Evolutionary conservation across 768 basidiomycete species (phyloP), one percentile per base, ranked within the genome.

Genomic region (Hygrophorus pudorinus): DNA sequence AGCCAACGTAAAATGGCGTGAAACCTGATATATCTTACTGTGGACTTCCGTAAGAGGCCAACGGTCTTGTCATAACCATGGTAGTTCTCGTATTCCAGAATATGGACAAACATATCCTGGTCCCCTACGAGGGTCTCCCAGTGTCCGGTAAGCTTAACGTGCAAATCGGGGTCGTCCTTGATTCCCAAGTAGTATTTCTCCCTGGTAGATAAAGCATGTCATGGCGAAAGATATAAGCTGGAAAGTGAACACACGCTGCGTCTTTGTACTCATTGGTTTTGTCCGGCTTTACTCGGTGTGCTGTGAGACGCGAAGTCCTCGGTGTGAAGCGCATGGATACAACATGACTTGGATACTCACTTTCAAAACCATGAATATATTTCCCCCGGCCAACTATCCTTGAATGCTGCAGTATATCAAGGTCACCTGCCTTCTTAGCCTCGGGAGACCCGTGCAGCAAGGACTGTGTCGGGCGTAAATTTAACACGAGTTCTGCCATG

Each of bases 81-180:
- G 61, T 91, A 88, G 48, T 93, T 92, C 65, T 96, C 90, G 59
- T 94, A 94, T 64, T 97, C 94, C 21, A 96, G 68, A 51, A 94
- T 89, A 55, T 74, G 67, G 48, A 70, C 51, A 32, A 90, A 94
- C 1, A 77, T 81, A 55, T 97, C 96, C 48, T 92, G 84, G 47
- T 89, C 80, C 33, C 96, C 96, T 24, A 98, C 76, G 14, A 87
- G 54, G 1, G 84, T 81, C 64, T 98, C 93, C 88, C 91, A 99
- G 53, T 81, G 87, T 16, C 94, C 96, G 1, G 85, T 89, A 47
- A 98, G 71, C 61, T 94, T 92, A 45, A 94, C 82, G 42, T 83
- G 74, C 41, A 92, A 61, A 33, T 76, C 70, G 18, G 78, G 60
- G 53, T 89, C 85, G 41, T 78, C 73, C 60, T 80, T 81, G 48